Evolutionary conservation across 2,329 filamentous ascomycete species (phyloP).

Genomic region (Cytospora mali): DNA sequence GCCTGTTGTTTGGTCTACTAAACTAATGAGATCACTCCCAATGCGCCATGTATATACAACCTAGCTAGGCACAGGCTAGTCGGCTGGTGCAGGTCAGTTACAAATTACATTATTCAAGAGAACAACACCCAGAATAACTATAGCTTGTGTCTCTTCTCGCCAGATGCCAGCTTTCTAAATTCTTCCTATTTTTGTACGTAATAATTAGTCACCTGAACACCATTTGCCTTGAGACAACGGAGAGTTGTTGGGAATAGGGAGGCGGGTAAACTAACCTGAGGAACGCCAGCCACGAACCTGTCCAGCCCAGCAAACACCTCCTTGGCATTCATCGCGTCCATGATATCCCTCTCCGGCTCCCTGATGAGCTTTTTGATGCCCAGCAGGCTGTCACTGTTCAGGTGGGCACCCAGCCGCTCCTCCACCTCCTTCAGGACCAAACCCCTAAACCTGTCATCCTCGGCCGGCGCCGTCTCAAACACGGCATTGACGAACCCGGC

Average conservation of each 20-base stretch:
- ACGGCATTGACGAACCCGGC: constrained; percentile 87
- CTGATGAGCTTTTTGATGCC: constrained; percentile 85
- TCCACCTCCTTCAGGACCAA: constrained; percentile 79
- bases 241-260: not conserved
- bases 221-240: not conserved
- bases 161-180: constrained; percentile 80
- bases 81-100: constrained; percentile 18
- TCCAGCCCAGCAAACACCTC: constrained; percentile 88
- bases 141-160: constrained; percentile 94
- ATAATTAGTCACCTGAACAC: not conserved
- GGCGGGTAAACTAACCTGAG: constrained; percentile 55
- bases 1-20: constrained; percentile 79
- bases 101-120: constrained; percentile 8
- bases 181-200: constrained; percentile 54
- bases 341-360: constrained; percentile 67
- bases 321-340: constrained; percentile 76
- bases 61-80: too few species aligned
- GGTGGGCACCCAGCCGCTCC: constrained; percentile 75
- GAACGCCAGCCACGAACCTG: constrained; percentile 76
- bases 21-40: constrained; percentile 40
- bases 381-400: constrained; percentile 77
- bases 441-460: constrained; percentile 69
- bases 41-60: constrained; percentile 17
- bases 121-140: constrained; percentile 42
- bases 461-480: constrained; percentile 60